Evolutionary conservation across 2,329 filamentous ascomycete genomes (phyloP), one percentile per base, ranked within the genome.

Genomic region (Diaporthe velutina): DNA sequence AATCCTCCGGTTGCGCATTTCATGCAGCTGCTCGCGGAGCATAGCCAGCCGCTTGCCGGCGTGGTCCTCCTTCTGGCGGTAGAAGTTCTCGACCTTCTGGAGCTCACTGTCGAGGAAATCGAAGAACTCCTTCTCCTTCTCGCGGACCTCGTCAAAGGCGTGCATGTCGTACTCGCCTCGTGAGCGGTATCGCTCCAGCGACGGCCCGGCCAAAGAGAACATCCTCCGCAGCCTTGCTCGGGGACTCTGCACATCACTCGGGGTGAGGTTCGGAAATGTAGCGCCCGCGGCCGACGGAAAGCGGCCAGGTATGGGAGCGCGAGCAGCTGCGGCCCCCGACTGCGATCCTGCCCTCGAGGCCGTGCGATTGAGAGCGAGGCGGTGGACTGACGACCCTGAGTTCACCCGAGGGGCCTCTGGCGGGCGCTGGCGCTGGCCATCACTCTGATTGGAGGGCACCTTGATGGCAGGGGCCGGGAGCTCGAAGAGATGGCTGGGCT

Each of bases 21-120:
- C 94, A 81, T 98, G 96, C 42, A 99, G 88, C 82, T 99, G 97
- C 70, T 95, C 91, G 55, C 94, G 91, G 61, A 99, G 87, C 5
- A 93, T 83, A 0, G 87, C 85, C 33, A 98, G 85, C 2, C 96
- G 91, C 72, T 92, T 86, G 0, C 91, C 93, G 0, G 96, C 95
- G 81, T 98, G 95, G 38, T 94, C 90, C 81, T 99, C 97, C 81
- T 98, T 98, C 78, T 91, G 86, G 78, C 91, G 92, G 86, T 98
- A 98, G 80, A 99, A 99, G 0, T 87, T 85, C 81, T 99, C 96
- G 15, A 99, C 95, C 84, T 98, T 99, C n/a, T 92, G 88, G 19
- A 99, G 86, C 84, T 99, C 94, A 13, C 86, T 86, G 79, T 98
- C 95, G 71, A 99, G 86, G 80, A 97, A 99, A 0, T 87, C 84